phyloP scores from a whole-genome alignment of 2,329 filamentous ascomycete genomes.

The Pyricularia grisea region DNA sequence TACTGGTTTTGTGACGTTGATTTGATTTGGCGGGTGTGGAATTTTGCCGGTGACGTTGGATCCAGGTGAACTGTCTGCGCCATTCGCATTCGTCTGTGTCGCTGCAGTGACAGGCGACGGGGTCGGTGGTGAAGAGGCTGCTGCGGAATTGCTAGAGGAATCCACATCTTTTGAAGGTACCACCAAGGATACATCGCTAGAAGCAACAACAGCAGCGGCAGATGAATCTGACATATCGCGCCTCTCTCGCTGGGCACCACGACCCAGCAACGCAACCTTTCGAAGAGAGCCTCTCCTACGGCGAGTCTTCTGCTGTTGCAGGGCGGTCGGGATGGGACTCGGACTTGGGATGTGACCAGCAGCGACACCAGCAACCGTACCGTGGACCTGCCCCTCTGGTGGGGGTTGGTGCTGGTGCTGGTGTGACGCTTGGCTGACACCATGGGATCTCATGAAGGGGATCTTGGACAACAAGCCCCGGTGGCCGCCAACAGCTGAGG shows the following conservation, averaged over 20 bases:
- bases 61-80: constrained; percentile 14
- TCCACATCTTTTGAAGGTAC: not conserved
- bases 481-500: constrained; percentile 2
- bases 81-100: not conserved
- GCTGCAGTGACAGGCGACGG: not conserved
- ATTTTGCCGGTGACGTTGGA: constrained; percentile 34
- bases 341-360: not conserved
- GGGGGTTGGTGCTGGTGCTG: not conserved
- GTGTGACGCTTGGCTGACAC: not conserved
- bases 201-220: not conserved
- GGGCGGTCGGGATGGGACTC: constrained; percentile 18
- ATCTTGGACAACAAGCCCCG: constrained; percentile 3
- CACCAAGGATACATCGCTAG: not conserved
- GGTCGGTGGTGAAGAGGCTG: not conserved
- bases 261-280: constrained; percentile 76
- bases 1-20: constrained; percentile 26
- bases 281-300: constrained; percentile 76
- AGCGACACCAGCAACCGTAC: not conserved
- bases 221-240: constrained; percentile 28
- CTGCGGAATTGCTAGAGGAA: not conserved
- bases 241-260: constrained; percentile 54
- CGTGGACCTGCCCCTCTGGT: not conserved
- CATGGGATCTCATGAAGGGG: constrained; percentile 3
- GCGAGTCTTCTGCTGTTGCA: constrained; percentile 45
- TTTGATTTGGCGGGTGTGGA: constrained; percentile 36